Conservation (phyloP, 208 protist species). For the Leishmania lainsoni region DNA sequence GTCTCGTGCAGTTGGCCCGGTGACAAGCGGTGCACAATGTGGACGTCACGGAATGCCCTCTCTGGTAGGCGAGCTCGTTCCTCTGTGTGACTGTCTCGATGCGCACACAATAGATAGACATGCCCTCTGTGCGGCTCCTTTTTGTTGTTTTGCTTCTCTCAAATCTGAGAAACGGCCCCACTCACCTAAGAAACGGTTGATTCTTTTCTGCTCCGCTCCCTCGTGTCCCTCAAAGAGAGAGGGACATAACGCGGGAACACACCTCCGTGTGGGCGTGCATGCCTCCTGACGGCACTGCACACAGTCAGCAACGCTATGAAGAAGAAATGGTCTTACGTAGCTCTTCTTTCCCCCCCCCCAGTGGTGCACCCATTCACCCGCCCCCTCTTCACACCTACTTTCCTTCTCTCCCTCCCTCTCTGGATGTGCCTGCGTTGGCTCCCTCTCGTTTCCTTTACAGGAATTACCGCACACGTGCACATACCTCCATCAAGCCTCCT, state of each 20-base stretch:
- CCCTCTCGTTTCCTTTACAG: neutral
- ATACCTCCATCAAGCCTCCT: neutral
- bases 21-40: neutral
- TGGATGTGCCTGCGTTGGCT: neutral
- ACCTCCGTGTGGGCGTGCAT: neutral
- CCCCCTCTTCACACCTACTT: too few relatives aligned
- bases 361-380: too few relatives aligned
- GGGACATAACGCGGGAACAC: neutral
- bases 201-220: neutral
- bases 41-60: neutral
- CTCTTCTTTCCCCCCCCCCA: neutral
- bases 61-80: neutral
- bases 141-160: slow-evolving; percentile 14
- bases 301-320: neutral
- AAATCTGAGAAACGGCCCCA: neutral
- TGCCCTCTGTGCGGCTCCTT: neutral
- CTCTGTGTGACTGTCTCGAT: neutral
- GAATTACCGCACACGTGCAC: neutral
- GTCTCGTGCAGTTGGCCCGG: slow-evolving; percentile 59
- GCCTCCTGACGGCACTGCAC: neutral
- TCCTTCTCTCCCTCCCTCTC: neutral
- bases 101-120: neutral
- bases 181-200: neutral
- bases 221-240: neutral
- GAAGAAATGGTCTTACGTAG: neutral